These are phyloP conservation scores for Auxenochlorella protothecoides DNA, from an alignment of 139 green algal species.

Conservation along the genomic window DNA sequence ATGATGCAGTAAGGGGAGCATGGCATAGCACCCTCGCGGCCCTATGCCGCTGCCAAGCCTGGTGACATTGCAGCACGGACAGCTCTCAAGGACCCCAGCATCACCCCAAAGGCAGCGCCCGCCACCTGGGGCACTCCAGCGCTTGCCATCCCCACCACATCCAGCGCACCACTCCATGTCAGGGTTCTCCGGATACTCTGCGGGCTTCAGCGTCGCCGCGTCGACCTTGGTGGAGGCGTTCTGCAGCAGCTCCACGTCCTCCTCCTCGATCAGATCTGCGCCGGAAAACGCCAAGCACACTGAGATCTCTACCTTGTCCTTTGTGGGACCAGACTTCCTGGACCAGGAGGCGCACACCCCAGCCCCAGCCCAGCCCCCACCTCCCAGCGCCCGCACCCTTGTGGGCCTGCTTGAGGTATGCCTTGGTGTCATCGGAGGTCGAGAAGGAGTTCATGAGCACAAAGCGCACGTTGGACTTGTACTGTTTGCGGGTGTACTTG, in stretches of 20 bases:
- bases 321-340: no score
- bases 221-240: conserved; percentile 86
- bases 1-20: no score
- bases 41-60: no score
- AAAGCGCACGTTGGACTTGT: conserved; percentile 51
- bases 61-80: no score
- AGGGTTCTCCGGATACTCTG: conserved; percentile 38
- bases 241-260: conserved; percentile 76
- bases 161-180: conserved; percentile 67
- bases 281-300: background rate
- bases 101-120: no score
- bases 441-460: conserved; percentile 88
- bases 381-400: background rate
- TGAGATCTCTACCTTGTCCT: background rate
- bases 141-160: background rate
- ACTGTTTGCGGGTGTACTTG: conserved; percentile 61
- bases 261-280: conserved; percentile 56
- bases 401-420: conserved; percentile 49
- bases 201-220: conserved; percentile 51
- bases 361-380: no score
- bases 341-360: no score
- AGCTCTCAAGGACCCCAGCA: no score
- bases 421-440: conserved; percentile 71
- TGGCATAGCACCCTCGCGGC: no score
- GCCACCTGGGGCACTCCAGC: no score